phyloP scores from a whole-genome alignment of 2,329 filamentous ascomycete genomes.

The Aspergillus latus region DNA sequence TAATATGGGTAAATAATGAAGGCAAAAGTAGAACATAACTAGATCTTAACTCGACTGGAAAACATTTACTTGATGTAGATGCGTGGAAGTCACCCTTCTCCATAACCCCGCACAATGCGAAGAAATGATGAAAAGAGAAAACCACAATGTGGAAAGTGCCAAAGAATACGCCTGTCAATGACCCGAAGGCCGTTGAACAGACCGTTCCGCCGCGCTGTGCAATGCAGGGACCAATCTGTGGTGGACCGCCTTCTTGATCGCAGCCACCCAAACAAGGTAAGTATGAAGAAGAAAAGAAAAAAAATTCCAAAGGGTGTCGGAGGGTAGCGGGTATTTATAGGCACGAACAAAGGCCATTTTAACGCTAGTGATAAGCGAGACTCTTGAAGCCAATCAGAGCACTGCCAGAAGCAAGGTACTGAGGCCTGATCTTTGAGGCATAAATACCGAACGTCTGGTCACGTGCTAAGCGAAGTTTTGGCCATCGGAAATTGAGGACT shows the following conservation, averaged over 20 bases:
- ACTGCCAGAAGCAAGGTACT: no score
- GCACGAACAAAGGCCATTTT: background rate
- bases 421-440: conserved; percentile 19
- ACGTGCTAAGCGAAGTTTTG: conserved; percentile 39
- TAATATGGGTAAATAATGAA: no score
- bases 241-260: conserved; percentile 49
- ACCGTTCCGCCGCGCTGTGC: conserved; percentile 56
- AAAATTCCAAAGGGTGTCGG: conserved; percentile 26
- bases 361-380: conserved; percentile 36
- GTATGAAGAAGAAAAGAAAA: conserved; percentile 51
- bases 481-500: conserved; percentile 20
- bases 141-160: conserved; percentile 38
- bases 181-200: conserved; percentile 52
- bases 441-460: conserved; percentile 9
- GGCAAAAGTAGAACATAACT: no score
- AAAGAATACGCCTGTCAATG: conserved; percentile 53
- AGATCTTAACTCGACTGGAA: no score
- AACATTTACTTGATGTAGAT: no score
- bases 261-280: conserved; percentile 52
- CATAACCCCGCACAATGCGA: conserved; percentile 37
- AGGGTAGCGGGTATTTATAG: conserved; percentile 33
- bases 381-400: conserved; percentile 14
- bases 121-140: conserved; percentile 45
- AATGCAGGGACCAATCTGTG: conserved; percentile 56
- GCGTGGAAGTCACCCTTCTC: conserved; percentile 31